Base-by-base conservation (phyloP, 768 basidiomycete genomes). In the Serendipita vermifera region DNA sequence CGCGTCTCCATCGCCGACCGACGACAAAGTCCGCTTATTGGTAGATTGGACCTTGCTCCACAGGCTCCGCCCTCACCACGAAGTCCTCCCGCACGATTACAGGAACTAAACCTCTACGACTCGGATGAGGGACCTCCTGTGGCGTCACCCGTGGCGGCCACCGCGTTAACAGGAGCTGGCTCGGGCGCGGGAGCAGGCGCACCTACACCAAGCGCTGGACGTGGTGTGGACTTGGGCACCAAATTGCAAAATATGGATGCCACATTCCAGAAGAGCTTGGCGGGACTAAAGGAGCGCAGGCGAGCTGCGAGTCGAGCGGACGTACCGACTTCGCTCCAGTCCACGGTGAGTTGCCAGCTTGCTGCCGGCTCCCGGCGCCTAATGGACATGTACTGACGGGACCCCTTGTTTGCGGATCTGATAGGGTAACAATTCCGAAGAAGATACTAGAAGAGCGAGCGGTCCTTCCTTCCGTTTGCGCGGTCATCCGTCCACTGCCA, bases 41-140 rank as follows among this genome's bases (percentile, higher is more conserved):
- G 46, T 15, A 20, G 29, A 6, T 4, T 51, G 22, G 46, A 51
- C 9, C 22, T 51, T 22, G 22, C 46, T 51, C n/a, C n/a, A n/a
- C n/a, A n/a, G n/a, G n/a, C n/a, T n/a, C 46, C 46, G 24, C 46
- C 46, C 6, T 51, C 46, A 4, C 46, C 46, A 15, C 46, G 46
- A 51, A 26, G 22, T 4, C 46, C 46, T 26, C 46, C 46, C n/a
- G 46, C 46, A 26, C 46, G 46, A 6, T 29, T 51, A 6, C 46
- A 51, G 22, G 46, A 51, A 29, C 29, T 51, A 15, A 9, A 26
- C n/a, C 31, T 51, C 6, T 7, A 20, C 15, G 46, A 51, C n/a
- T 15, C 5, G 6, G 46, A 51, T 4, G 46, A n/a, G 7, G 4
- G 22, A n/a, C 13, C 9, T n/a, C n/a, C n/a, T n/a, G n/a, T n/a